A percentile compares a stretch with the other conserved stretches of the same genome.
phyloP scores from a whole-genome alignment of 176 grass and related monocot species.

The Guadua angustifolia region DNA sequence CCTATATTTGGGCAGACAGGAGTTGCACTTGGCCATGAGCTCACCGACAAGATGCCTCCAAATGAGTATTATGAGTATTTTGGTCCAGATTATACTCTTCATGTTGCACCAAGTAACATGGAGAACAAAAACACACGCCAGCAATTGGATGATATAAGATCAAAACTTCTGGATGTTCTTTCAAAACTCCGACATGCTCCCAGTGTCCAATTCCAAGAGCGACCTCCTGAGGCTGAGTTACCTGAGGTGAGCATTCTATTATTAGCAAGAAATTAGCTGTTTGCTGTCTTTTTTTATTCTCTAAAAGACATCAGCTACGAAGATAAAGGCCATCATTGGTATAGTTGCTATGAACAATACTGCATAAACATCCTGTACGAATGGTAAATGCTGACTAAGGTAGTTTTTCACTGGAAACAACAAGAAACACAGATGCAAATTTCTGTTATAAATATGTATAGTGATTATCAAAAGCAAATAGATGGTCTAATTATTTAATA shows the following conservation, averaged over 20 bases:
- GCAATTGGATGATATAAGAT: conserved; percentile 89
- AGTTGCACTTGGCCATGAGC: conserved; percentile 84
- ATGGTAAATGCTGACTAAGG: not conserved
- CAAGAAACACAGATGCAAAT: not conserved
- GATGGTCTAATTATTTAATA: not conserved
- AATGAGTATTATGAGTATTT: conserved; percentile 86
- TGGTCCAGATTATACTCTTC: conserved; percentile 79
- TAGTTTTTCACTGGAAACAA: conserved; percentile 1
- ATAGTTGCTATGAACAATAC: not conserved
- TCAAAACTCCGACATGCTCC: conserved; percentile 89
- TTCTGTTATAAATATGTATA: not conserved
- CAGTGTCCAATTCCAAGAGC: conserved; percentile 97
- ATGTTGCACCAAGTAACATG: conserved; percentile 88
- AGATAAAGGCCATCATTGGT: not conserved
- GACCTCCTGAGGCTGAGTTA: conserved; percentile 84
- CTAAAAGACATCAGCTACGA: conserved; percentile 16
- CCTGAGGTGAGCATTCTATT: conserved; percentile 68
- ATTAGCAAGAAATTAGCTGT: not conserved
- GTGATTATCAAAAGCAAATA: not conserved
- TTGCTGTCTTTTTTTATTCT: conserved; percentile 1
- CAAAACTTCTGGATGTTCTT: conserved; percentile 90
- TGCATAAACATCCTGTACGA: not conserved
- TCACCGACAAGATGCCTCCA: conserved; percentile 82
- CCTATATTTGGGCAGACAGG: conserved; percentile 65
- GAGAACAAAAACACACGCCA: conserved; percentile 76